Conservation (phyloP, 225 moss, liverwort and hornwort genomes). For the Pleurozium schreberi region DNA sequence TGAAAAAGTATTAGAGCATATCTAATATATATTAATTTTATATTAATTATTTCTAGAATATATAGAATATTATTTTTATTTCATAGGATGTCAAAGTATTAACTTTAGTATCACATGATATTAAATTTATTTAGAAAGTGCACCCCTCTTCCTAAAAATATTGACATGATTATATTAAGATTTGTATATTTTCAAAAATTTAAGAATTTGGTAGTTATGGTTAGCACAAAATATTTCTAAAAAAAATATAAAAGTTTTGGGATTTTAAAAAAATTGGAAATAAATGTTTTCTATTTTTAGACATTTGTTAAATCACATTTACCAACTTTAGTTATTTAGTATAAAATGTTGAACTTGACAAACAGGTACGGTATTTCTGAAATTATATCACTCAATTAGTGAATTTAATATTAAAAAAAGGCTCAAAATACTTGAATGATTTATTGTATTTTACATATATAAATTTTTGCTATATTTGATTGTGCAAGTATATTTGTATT, state of each 20-base stretch:
- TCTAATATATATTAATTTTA: too few species aligned
- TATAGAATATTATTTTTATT: too few species aligned
- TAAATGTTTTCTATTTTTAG: accelerated
- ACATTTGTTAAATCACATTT: not conserved
- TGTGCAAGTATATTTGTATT: too few species aligned
- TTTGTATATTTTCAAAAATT: not conserved
- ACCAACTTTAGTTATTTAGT: not conserved
- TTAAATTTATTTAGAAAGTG: too few species aligned
- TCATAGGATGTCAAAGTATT: too few species aligned
- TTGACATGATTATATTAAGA: not conserved
- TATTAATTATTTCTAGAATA: too few species aligned
- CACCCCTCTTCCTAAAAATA: accelerated
- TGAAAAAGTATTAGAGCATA: not conserved
- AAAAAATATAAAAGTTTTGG: not conserved
- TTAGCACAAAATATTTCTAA: not conserved
- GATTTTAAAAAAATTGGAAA: accelerated
- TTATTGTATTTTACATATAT: not conserved
- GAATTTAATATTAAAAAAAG: not conserved
- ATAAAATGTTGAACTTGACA: not conserved
- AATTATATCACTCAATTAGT: not conserved
- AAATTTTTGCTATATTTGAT: not conserved
- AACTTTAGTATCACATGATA: not conserved
- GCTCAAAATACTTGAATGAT: too few species aligned
- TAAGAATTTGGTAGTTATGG: accelerated
- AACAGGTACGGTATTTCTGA: accelerated